These are phyloP conservation scores for Alternaria tenuissima DNA, from an alignment of 2,329 filamentous ascomycete species.

Conservation along the genomic window DNA sequence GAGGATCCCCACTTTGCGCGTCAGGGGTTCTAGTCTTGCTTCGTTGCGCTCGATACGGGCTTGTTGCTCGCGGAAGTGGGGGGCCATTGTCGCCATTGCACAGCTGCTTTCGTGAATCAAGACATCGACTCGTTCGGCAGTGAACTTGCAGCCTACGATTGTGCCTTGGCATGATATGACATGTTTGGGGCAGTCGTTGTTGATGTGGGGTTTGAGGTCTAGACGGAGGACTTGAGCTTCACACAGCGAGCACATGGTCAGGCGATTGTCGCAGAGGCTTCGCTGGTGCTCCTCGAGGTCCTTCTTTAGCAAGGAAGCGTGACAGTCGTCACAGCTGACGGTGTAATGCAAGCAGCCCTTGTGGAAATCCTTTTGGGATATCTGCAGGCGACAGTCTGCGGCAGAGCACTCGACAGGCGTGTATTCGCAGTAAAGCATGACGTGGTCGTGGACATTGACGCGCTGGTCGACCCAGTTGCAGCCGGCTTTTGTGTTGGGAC, in stretches of 20 bases:
- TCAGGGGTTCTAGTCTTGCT: conserved; percentile 53
- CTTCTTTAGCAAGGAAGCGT: conserved; percentile 61
- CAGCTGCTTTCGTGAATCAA: conserved; percentile 53
- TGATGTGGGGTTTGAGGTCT: conserved; percentile 53
- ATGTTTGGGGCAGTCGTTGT: conserved; percentile 53
- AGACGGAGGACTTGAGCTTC: conserved; percentile 51
- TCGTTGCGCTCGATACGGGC: conserved; percentile 56
- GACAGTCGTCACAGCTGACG: conserved; percentile 62
- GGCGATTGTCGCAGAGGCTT: conserved; percentile 60
- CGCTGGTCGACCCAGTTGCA: conserved; percentile 64
- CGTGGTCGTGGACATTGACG: conserved; percentile 66
- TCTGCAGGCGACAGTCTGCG: conserved; percentile 59
- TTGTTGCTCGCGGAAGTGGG: conserved; percentile 54
- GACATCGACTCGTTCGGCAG: conserved; percentile 51
- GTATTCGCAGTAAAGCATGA: conserved; percentile 68
- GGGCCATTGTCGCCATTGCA: conserved; percentile 57
- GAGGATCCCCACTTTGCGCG: conserved; percentile 55
- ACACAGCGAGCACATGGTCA: conserved; percentile 55
- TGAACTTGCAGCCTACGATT: conserved; percentile 54
- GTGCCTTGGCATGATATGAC: conserved; percentile 55
- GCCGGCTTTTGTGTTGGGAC: conserved; percentile 63
- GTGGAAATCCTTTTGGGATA: conserved; percentile 64
- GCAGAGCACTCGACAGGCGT: conserved; percentile 62
- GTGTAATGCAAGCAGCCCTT: conserved; percentile 64
- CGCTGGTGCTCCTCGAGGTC: conserved; percentile 62